phyloP scores from a whole-genome alignment of 2,329 filamentous ascomycete genomes.

The Pseudogymnoascus sp. region DNA sequence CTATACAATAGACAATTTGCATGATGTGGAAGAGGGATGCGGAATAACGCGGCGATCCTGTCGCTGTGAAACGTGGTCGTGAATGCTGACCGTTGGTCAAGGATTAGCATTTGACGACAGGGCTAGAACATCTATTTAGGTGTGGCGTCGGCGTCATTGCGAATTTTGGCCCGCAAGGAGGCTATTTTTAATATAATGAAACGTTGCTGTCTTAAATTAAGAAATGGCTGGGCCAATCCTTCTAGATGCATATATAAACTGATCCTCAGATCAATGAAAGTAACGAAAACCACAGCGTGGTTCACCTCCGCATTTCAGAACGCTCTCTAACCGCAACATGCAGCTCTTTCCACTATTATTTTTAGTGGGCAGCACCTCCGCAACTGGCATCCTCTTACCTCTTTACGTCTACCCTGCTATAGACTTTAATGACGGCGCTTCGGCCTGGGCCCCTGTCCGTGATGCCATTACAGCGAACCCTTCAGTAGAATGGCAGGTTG shows the following conservation, averaged over 20 bases:
- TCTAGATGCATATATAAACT: not conserved
- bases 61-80: not conserved
- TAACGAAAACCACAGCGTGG: not conserved
- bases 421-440: not conserved
- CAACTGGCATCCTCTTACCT: conserved; percentile 13
- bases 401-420: conserved; percentile 17
- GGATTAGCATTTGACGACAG: not conserved
- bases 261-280: not conserved
- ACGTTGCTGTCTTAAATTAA: not conserved
- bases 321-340: not conserved
- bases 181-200: not conserved
- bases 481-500: conserved; percentile 17
- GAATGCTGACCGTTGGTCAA: not conserved
- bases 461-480: conserved; percentile 15
- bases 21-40: too few species aligned
- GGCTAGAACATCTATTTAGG: not conserved
- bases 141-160: not conserved
- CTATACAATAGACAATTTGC: too few species aligned
- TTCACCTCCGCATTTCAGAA: not conserved
- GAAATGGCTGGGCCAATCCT: not conserved
- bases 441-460: conserved; percentile 17
- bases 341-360: not conserved
- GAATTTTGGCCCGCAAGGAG: not conserved
- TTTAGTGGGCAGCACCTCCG: not conserved
- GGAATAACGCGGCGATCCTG: not conserved